These are phyloP conservation scores for Huntiella omanensis DNA, from an alignment of 2,329 filamentous ascomycete genomes.

Conservation along the genomic window DNA sequence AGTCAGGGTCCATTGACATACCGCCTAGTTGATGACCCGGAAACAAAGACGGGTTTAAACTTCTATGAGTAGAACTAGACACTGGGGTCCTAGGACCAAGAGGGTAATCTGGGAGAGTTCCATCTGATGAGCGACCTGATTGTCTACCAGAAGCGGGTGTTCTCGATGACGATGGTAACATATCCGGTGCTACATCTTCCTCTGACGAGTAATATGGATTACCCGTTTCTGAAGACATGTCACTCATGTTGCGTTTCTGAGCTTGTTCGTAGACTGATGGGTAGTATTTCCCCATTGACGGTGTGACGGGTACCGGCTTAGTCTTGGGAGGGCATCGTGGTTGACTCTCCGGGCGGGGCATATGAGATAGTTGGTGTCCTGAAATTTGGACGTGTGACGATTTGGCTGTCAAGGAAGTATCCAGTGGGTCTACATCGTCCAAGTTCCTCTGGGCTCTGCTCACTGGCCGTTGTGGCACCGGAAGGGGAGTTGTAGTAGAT, in stretches of 20 bases:
- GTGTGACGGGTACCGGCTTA: slow-evolving; percentile 15
- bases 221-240: not conserved
- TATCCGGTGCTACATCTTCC: slow-evolving; percentile 1
- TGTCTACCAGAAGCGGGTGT: too few species aligned
- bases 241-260: slow-evolving; percentile 11
- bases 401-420: not conserved
- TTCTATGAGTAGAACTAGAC: too few species aligned
- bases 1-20: slow-evolving; percentile 23
- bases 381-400: not conserved
- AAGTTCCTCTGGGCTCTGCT: not conserved
- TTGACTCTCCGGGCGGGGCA: not conserved
- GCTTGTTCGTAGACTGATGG: slow-evolving; percentile 38
- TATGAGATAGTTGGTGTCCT: not conserved
- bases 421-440: slow-evolving; percentile 9
- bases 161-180: not conserved
- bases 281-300: slow-evolving; percentile 44
- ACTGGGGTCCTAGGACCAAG: too few species aligned
- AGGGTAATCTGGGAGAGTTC: too few species aligned
- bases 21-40: not conserved
- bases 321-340: not conserved
- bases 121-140: too few species aligned
- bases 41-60: too few species aligned
- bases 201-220: slow-evolving; percentile 8
- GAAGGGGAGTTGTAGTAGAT: not conserved
- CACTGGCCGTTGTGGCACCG: not conserved